phyloP scores from a whole-genome alignment of 768 basidiomycete species.

The Boletus bicolor region DNA sequence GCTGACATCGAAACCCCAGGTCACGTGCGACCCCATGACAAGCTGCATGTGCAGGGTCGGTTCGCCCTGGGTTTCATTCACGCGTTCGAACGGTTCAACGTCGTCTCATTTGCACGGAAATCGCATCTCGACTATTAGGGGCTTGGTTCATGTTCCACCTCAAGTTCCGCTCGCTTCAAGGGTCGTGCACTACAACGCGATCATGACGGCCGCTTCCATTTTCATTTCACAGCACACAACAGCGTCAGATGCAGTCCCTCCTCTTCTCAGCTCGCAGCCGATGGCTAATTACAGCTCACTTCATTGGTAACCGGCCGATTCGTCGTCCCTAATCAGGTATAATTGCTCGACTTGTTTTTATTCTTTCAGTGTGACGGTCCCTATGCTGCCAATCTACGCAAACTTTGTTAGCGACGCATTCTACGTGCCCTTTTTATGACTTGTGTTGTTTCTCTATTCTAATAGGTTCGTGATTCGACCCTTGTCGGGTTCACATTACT shows the following conservation, averaged over 20 bases:
- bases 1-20: slow-evolving; percentile 18
- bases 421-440: not conserved
- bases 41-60: not conserved
- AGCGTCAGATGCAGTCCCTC: slow-evolving; percentile 4
- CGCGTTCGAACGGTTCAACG: not conserved
- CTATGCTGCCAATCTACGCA: not conserved
- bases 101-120: not conserved
- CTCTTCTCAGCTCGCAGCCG: slow-evolving; percentile 16
- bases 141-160: slow-evolving; percentile 2
- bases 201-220: slow-evolving; percentile 19
- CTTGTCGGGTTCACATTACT: slow-evolving; percentile 2
- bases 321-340: slow-evolving; percentile 4
- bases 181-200: slow-evolving; percentile 9
- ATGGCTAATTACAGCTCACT: slow-evolving; percentile 6
- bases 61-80: not conserved
- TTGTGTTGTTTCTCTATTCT: not conserved
- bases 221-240: slow-evolving; percentile 14
- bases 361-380: not conserved
- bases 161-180: slow-evolving; percentile 18
- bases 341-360: not conserved
- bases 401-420: not conserved
- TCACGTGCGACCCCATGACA: slow-evolving; percentile 14
- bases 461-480: slow-evolving; percentile 1
- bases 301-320: slow-evolving; percentile 5
- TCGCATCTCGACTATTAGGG: slow-evolving; percentile 2